phyloP scores from a whole-genome alignment of 2,329 filamentous ascomycete genomes.

The Cladosporium sphaerospermum region DNA sequence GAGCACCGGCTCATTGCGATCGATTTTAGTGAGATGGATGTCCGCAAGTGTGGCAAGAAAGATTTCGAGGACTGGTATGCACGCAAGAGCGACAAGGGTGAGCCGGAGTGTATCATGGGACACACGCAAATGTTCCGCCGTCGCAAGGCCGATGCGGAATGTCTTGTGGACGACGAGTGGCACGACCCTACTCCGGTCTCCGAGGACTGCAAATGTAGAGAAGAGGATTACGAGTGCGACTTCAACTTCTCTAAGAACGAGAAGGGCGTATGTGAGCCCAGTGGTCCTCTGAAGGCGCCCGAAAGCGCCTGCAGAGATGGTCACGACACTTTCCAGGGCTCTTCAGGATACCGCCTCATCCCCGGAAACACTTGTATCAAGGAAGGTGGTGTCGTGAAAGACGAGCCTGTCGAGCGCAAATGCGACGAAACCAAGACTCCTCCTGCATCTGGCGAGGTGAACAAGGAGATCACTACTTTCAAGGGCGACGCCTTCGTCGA shows the following conservation, averaged over 20 bases:
- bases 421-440: conserved; percentile 58
- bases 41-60: conserved; percentile 66
- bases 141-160: conserved; percentile 80
- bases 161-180: conserved; percentile 82
- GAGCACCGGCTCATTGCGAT: conserved; percentile 66
- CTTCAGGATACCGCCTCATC: conserved; percentile 87
- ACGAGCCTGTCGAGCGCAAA: conserved; percentile 58
- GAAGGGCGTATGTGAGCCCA: conserved; percentile 61
- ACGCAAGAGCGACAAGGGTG: conserved; percentile 68
- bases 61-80: conserved; percentile 90
- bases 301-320: conserved; percentile 66
- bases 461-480: conserved; percentile 56
- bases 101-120: conserved; percentile 89
- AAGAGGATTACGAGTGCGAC: conserved; percentile 90
- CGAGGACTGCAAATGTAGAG: conserved; percentile 72
- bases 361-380: conserved; percentile 53
- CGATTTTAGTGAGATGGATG: conserved; percentile 76
- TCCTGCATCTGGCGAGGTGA: conserved; percentile 62
- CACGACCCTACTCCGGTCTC: conserved; percentile 66
- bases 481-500: conserved; percentile 49
- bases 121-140: conserved; percentile 82
- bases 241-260: conserved; percentile 68
- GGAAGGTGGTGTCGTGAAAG: conserved; percentile 35
- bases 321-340: conserved; percentile 71
- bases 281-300: conserved; percentile 58